A percentile compares a stretch with the other conserved stretches of the same genome.
phyloP scores from a whole-genome alignment of 345 rosid species.

The Reutealis trisperma region DNA sequence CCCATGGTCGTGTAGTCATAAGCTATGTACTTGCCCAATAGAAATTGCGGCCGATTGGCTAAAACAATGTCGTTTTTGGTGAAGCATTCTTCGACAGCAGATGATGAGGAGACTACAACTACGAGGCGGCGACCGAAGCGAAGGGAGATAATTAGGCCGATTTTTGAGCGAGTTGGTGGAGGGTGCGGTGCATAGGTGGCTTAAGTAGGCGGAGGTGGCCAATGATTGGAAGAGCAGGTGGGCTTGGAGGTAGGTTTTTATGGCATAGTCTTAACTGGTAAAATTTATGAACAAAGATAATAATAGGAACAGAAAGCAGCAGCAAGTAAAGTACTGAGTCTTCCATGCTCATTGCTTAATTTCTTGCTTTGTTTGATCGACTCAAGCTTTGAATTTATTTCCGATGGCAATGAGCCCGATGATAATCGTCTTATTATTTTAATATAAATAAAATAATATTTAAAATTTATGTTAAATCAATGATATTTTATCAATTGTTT shows the following conservation, averaged over 20 bases:
- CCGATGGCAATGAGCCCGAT: too few species aligned
- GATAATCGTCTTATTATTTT: too few species aligned
- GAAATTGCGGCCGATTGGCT: slow-evolving; percentile 25
- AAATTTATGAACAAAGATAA: neutral
- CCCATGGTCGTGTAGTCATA: slow-evolving; percentile 39
- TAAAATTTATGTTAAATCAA: too few species aligned
- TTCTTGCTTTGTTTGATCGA: neutral
- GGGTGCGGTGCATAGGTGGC: slow-evolving; percentile 19
- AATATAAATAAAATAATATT: too few species aligned
- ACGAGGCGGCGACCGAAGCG: slow-evolving; percentile 25
- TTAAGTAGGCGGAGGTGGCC: slow-evolving; percentile 23
- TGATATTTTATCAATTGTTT: too few species aligned
- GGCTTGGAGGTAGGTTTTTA: slow-evolving; percentile 17
- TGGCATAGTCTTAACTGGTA: neutral
- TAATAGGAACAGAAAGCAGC: neutral
- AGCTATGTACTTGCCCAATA: neutral
- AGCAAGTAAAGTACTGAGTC: neutral
- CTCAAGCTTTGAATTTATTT: too few species aligned
- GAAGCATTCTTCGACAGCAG: slow-evolving; percentile 29
- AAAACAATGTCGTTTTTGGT: slow-evolving; percentile 30
- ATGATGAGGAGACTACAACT: slow-evolving; percentile 25
- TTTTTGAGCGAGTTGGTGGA: slow-evolving; percentile 32
- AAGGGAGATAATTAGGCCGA: slow-evolving; percentile 42
- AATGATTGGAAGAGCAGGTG: slow-evolving; percentile 14
- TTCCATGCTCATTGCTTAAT: slow-evolving; percentile 3